Evolutionary conservation across 768 basidiomycete species (phyloP).

Genomic region (Hygrocybe coccinea): DNA sequence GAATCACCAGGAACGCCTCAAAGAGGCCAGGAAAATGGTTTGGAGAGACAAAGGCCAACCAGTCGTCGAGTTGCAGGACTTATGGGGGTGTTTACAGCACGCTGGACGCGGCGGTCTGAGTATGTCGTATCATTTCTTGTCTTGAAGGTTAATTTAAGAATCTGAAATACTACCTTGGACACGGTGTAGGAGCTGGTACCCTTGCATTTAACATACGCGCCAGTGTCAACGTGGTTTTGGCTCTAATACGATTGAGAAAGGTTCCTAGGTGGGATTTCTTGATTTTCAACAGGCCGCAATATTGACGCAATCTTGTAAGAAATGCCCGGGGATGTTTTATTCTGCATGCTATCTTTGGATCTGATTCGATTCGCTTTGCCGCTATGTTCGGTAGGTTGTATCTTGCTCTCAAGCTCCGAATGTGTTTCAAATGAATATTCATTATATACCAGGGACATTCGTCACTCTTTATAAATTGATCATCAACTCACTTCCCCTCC

Average conservation of each 20-base stretch:
- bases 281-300: not conserved
- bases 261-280: constrained; percentile 52
- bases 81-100: constrained; percentile 67
- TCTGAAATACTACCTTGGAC: not conserved
- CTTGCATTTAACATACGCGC: constrained; percentile 81
- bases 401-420: not conserved
- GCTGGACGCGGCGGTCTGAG: constrained; percentile 66
- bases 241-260: constrained; percentile 65
- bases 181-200: constrained; percentile 62
- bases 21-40: constrained; percentile 70
- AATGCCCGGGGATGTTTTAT: constrained; percentile 61
- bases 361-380: constrained; percentile 78
- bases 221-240: constrained; percentile 74
- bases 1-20: constrained; percentile 73
- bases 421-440: constrained; percentile 2
- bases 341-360: constrained; percentile 77
- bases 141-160: not conserved
- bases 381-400: constrained; percentile 72
- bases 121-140: constrained; percentile 36
- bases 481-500: constrained; percentile 70
- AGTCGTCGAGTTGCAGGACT: constrained; percentile 56
- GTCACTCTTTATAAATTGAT: constrained; percentile 74
- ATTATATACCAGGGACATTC: constrained; percentile 53
- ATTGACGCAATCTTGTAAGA: constrained; percentile 32
- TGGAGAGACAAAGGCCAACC: constrained; percentile 79